Evolutionary conservation across 148 eudicot genomes (phyloP).

Genomic region (Cornus kousa): DNA sequence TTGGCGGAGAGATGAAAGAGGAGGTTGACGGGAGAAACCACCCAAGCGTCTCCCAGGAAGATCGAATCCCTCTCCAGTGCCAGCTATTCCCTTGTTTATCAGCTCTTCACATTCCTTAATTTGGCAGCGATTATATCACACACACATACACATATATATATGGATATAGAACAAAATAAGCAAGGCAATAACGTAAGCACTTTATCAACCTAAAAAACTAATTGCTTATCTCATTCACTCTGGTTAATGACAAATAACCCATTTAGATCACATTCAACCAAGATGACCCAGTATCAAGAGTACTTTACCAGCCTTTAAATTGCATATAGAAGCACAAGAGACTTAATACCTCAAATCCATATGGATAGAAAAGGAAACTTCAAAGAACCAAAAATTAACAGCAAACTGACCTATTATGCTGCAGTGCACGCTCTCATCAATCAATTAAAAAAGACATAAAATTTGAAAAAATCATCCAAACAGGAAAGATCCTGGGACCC

Average conservation of each 20-base stretch:
- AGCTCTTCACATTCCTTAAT: constrained; percentile 87
- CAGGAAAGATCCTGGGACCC: neutral
- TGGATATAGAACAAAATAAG: neutral
- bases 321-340: too few species aligned
- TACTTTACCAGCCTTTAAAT: too few species aligned
- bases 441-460: too few species aligned
- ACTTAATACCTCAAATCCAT: too few species aligned
- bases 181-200: neutral
- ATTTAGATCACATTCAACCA: too few species aligned
- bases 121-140: neutral
- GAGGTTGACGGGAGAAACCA: constrained; percentile 63
- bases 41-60: constrained; percentile 82
- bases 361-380: too few species aligned
- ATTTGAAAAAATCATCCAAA: neutral
- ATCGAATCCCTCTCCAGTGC: constrained; percentile 85
- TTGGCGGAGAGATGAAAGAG: constrained; percentile 63
- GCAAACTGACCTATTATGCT: too few species aligned
- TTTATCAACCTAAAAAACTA: too few species aligned
- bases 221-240: too few species aligned
- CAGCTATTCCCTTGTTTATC: constrained; percentile 72
- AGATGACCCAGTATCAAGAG: too few species aligned
- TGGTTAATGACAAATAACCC: too few species aligned
- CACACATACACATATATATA: neutral
- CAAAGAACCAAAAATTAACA: too few species aligned
- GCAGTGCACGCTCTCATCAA: neutral